Conservation (phyloP, 495 filamentous ascomycete genomes). For the Hypomontagnella submonticulosa region DNA sequence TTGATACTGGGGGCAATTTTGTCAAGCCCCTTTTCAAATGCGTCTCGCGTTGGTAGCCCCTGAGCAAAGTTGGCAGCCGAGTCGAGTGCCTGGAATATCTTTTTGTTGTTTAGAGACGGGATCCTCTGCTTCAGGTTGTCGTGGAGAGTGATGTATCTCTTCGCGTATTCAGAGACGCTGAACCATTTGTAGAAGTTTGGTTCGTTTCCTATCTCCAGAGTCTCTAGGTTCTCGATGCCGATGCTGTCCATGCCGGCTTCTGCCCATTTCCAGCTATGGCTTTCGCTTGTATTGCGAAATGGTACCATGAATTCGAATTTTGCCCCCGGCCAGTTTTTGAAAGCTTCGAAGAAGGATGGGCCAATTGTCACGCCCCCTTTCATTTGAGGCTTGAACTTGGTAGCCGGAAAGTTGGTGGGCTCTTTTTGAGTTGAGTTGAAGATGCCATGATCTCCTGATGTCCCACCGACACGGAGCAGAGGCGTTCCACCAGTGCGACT, state of each 20-base stretch:
- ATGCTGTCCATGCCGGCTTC: slow-evolving; percentile 7
- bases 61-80: slow-evolving; percentile 4
- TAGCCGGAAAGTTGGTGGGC: slow-evolving; percentile 28
- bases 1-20: slow-evolving; percentile 15
- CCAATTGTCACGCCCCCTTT: slow-evolving; percentile 8
- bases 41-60: slow-evolving; percentile 1
- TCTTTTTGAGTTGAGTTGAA: slow-evolving; percentile 17
- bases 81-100: slow-evolving; percentile 35
- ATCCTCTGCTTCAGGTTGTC: slow-evolving; percentile 10
- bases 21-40: slow-evolving; percentile 12
- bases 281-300: slow-evolving; percentile 2
- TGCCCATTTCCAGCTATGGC: slow-evolving; percentile 19
- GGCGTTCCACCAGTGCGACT: slow-evolving; percentile 23
- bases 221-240: slow-evolving; percentile 13
- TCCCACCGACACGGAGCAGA: slow-evolving; percentile 24
- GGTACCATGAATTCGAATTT: slow-evolving; percentile 16
- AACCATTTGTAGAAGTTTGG: slow-evolving; percentile 28
- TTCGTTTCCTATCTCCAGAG: slow-evolving; percentile 30
- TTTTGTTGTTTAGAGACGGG: slow-evolving; percentile 10
- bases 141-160: slow-evolving; percentile 24
- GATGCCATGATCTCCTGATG: slow-evolving; percentile 16
- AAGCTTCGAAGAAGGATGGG: slow-evolving; percentile 21
- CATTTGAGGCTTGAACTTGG: slow-evolving; percentile 5
- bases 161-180: slow-evolving; percentile 17
- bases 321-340: slow-evolving; percentile 12